Percentiles rank a stretch among this genome's conserved stretches.
Evolutionary conservation across 306 rosid species (phyloP).

Genomic region (Senna tora): DNA sequence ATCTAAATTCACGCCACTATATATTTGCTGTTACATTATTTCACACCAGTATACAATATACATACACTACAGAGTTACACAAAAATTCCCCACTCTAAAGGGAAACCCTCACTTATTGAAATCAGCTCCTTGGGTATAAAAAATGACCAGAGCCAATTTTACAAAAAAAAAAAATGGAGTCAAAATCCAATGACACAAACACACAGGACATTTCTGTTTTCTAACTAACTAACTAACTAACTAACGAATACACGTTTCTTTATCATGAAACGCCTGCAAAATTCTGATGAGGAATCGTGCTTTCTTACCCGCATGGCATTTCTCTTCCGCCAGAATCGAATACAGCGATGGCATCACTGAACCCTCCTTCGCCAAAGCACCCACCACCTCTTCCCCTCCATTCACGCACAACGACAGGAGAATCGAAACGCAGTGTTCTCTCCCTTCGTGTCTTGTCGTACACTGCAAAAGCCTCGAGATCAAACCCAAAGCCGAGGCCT

Average conservation of each 20-base stretch:
- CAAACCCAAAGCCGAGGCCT: conserved; percentile 34
- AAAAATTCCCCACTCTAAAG: not conserved
- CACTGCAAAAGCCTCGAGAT: conserved; percentile 38
- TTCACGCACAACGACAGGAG: conserved; percentile 61
- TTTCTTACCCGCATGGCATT: not conserved
- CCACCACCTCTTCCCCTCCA: conserved; percentile 51
- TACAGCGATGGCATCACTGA: not conserved
- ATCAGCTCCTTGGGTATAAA: not conserved
- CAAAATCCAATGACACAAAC: not conserved
- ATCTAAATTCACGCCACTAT: too few species aligned
- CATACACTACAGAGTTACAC: not conserved
- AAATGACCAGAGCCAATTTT: not conserved
- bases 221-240: too few species aligned
- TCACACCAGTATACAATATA: not conserved
- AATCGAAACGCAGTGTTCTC: conserved; percentile 64
- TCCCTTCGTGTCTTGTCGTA: conserved; percentile 30
- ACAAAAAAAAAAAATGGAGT: not conserved
- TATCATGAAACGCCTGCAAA: not conserved
- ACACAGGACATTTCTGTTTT: too few species aligned
- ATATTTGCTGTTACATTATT: not conserved
- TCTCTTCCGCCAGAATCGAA: not conserved
- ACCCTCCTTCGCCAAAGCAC: conserved; percentile 43
- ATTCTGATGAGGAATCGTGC: not conserved
- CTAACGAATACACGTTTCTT: not conserved
- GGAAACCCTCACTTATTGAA: conserved; percentile 6